Percentiles rank a stretch among this genome's conserved stretches.
phyloP scores from a whole-genome alignment of 306 rosid genomes.

The Fragaria ananassa region DNA sequence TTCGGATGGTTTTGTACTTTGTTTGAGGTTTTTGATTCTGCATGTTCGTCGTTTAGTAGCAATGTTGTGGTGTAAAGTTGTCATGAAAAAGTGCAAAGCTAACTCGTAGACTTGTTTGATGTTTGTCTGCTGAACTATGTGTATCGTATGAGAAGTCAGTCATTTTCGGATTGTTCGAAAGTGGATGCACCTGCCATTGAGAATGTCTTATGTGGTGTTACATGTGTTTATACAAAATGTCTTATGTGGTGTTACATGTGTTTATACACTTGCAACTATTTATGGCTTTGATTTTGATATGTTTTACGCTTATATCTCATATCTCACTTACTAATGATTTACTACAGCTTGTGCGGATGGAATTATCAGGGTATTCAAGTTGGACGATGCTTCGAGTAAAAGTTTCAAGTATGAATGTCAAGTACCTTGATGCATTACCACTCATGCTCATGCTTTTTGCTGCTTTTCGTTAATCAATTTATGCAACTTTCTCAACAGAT shows the following conservation, averaged over 20 bases:
- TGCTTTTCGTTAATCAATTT: conserved; percentile 10
- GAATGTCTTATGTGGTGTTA: neutral
- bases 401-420: conserved; percentile 79
- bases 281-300: conserved; percentile 4
- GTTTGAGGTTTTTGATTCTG: neutral
- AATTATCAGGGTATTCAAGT: conserved; percentile 80
- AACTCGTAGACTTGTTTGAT: neutral
- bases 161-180: neutral
- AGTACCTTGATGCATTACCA: conserved; percentile 13
- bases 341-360: conserved; percentile 94
- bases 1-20: neutral
- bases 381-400: conserved; percentile 91
- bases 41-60: neutral
- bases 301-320: conserved; percentile 2
- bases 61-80: neutral
- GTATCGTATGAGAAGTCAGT: neutral
- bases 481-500: conserved; percentile 50
- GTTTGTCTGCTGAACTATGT: neutral
- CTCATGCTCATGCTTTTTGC: conserved; percentile 22
- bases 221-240: neutral
- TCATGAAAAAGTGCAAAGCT: neutral
- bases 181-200: neutral
- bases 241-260: neutral
- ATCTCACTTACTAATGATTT: conserved; percentile 8
- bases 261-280: neutral